Conservation (phyloP, 2,329 filamentous ascomycete genomes). For the Cercospora zeae-maydis region DNA sequence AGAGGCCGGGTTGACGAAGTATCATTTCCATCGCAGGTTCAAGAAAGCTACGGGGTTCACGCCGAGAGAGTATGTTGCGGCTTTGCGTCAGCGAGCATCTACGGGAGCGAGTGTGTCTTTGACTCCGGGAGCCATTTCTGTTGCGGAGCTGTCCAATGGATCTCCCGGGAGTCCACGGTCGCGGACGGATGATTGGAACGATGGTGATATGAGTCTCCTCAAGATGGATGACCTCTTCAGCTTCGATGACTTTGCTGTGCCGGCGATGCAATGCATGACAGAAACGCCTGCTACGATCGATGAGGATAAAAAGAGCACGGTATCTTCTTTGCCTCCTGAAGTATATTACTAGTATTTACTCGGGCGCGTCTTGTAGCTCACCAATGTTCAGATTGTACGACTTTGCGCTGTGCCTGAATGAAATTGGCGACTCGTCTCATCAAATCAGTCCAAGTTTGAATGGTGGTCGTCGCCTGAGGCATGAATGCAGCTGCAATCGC, state of each 20-base stretch:
- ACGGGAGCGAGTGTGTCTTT: background rate
- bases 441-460: no score
- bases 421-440: no score
- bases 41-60: slow-evolving; percentile 54
- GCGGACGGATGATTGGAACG: background rate
- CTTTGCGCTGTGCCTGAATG: no score
- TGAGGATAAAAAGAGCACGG: no score
- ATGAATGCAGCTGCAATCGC: background rate
- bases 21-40: slow-evolving; percentile 59
- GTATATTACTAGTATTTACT: no score
- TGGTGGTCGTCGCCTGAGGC: background rate
- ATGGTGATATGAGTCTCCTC: no score
- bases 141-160: background rate
- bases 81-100: background rate
- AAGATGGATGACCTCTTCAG: background rate
- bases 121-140: background rate
- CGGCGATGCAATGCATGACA: background rate
- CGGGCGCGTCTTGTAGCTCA: no score
- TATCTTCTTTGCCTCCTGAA: no score
- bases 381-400: no score
- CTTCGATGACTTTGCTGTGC: background rate
- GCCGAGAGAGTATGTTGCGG: slow-evolving; percentile 43
- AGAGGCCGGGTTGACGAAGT: slow-evolving; percentile 53
- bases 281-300: no score
- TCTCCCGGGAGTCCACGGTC: background rate